Conservation (phyloP, 2,329 filamentous ascomycete genomes). For the Talaromyces sp. region DNA sequence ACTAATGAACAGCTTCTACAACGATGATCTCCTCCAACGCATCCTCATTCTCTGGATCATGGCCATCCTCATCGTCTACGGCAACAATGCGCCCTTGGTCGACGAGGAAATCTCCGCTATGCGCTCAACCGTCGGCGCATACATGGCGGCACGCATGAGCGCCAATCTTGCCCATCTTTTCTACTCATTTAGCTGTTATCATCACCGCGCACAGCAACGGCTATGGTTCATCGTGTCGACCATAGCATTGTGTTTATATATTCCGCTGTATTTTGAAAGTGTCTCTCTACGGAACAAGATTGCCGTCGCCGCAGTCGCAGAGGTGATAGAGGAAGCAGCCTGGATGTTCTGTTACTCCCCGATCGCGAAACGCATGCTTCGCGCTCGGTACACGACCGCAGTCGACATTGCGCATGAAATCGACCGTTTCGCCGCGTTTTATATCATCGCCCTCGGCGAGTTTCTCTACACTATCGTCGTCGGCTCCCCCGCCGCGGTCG, state of each 20-base stretch:
- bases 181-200: slow-evolving; percentile 45
- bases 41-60: slow-evolving; percentile 49
- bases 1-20: slow-evolving; percentile 51
- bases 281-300: slow-evolving; percentile 41
- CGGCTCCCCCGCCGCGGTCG: slow-evolving; percentile 43
- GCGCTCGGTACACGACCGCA: slow-evolving; percentile 44
- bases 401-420: slow-evolving; percentile 49
- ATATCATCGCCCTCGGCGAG: slow-evolving; percentile 50
- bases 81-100: slow-evolving; percentile 44
- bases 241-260: slow-evolving; percentile 38
- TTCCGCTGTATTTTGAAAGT: slow-evolving; percentile 42
- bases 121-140: slow-evolving; percentile 45
- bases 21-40: slow-evolving; percentile 47
- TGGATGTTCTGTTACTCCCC: slow-evolving; percentile 46
- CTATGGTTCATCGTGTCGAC: slow-evolving; percentile 42
- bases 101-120: slow-evolving; percentile 43
- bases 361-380: slow-evolving; percentile 40
- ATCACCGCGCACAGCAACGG: slow-evolving; percentile 45
- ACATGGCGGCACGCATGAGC: slow-evolving; percentile 43
- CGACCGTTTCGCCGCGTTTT: slow-evolving; percentile 49
- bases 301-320: slow-evolving; percentile 39
- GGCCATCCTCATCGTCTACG: slow-evolving; percentile 46
- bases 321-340: slow-evolving; percentile 40
- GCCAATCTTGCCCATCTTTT: slow-evolving; percentile 36
- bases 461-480: slow-evolving; percentile 48